Conservation (phyloP, 208 protist genomes). For the Leishmania guyanensis region DNA sequence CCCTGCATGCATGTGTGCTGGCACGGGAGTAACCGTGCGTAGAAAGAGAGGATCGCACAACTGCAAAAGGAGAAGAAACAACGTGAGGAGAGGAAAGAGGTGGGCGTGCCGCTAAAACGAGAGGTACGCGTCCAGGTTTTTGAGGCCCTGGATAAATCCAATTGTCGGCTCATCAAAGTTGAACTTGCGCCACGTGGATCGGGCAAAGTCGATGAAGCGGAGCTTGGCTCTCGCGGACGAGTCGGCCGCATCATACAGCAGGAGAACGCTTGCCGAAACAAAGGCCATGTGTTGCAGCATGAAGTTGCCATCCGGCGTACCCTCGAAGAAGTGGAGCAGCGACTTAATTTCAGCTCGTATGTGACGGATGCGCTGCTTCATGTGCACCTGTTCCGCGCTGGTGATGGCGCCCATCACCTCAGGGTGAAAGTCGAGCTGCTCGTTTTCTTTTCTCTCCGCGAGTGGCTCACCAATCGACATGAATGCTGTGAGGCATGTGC, state of each 20-base stretch:
- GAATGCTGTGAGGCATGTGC: slow-evolving; percentile 39
- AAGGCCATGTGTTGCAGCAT: slow-evolving; percentile 63
- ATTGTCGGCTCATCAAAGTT: slow-evolving; percentile 68
- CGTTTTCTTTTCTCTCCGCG: slow-evolving; percentile 3
- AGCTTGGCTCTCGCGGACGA: slow-evolving; percentile 20
- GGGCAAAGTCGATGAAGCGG: slow-evolving; percentile 75
- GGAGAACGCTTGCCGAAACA: slow-evolving; percentile 70
- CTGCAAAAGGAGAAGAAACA: slow-evolving; percentile 5
- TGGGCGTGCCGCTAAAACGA: background rate
- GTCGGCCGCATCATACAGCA: slow-evolving; percentile 62
- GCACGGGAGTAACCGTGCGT: background rate
- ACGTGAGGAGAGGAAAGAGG: slow-evolving; percentile 7
- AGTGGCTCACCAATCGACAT: slow-evolving; percentile 37
- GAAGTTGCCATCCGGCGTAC: slow-evolving; percentile 45
- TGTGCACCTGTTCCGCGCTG: slow-evolving; percentile 2
- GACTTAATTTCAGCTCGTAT: slow-evolving; percentile 28
- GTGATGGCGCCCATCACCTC: background rate
- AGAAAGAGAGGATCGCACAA: background rate
- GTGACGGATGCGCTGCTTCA: slow-evolving; percentile 19
- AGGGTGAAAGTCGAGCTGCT: slow-evolving; percentile 13
- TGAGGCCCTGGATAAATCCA: slow-evolving; percentile 67
- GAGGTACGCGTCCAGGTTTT: slow-evolving; percentile 36
- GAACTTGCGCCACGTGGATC: slow-evolving; percentile 54
- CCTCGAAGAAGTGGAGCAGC: slow-evolving; percentile 61
- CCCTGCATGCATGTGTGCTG: background rate